Evolutionary conservation across 805 yeast species (phyloP).

Genomic region (Yamadazyma philogaea): DNA sequence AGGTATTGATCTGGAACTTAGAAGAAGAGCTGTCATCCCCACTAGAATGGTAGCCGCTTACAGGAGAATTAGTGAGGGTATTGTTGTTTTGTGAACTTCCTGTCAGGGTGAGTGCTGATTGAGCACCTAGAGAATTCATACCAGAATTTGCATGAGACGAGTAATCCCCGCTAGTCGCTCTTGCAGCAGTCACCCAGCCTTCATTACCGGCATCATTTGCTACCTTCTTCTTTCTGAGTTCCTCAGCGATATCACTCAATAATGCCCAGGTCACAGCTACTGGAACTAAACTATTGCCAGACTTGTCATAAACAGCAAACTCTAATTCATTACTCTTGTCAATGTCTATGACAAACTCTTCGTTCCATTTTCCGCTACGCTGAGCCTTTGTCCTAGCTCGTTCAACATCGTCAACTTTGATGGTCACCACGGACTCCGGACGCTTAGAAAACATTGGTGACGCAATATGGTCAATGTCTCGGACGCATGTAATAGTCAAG

Average conservation of each 20-base stretch:
- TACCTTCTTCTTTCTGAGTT: slow-evolving; percentile 84
- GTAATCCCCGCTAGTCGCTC: slow-evolving; percentile 5
- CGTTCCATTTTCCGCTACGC: slow-evolving; percentile 78
- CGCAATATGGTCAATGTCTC: slow-evolving; percentile 91
- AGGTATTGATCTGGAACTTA: slow-evolving; percentile 58
- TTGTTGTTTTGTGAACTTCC: background rate
- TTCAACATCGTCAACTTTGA: slow-evolving; percentile 87
- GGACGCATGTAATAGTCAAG: slow-evolving; percentile 68
- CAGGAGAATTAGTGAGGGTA: background rate
- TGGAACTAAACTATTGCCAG: slow-evolving; percentile 66
- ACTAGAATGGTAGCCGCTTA: background rate
- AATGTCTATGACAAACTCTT: slow-evolving; percentile 73
- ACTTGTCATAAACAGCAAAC: slow-evolving; percentile 78
- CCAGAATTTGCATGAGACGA: background rate
- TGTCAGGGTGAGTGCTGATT: background rate
- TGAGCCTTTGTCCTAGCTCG: slow-evolving; percentile 72
- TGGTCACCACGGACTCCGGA: slow-evolving; percentile 72
- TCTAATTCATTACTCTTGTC: slow-evolving; percentile 93
- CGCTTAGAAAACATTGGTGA: slow-evolving; percentile 74
- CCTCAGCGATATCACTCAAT: slow-evolving; percentile 89
- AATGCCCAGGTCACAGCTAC: slow-evolving; percentile 93
- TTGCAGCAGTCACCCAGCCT: slow-evolving; percentile 77
- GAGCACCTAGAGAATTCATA: background rate
- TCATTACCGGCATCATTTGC: slow-evolving; percentile 64
- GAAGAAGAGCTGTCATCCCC: slow-evolving; percentile 1